A percentile compares a stretch with the other conserved stretches of the same genome.
Conservation (phyloP, 2,329 filamentous ascomycete genomes). For the Amesomyces nigricolor region DNA sequence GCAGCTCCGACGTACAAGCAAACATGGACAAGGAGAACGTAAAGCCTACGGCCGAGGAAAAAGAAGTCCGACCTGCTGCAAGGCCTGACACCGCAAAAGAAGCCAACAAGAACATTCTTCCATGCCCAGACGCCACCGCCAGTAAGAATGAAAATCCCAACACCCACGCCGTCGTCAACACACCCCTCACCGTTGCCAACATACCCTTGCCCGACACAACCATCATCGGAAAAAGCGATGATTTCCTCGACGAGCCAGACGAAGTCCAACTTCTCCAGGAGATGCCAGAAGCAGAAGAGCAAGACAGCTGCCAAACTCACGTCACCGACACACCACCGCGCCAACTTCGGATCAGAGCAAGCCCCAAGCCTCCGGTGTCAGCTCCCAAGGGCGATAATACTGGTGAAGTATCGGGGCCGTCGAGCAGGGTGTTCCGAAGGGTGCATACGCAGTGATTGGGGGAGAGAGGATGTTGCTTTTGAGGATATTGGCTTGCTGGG, state of each 20-base stretch:
- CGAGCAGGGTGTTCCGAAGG: slow-evolving; percentile 2
- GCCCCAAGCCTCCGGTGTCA: neutral
- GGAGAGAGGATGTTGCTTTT: neutral
- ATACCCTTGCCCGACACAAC: neutral
- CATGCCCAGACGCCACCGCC: neutral
- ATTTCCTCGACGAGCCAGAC: neutral
- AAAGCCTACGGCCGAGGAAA: neutral
- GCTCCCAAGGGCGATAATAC: neutral
- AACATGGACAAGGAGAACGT: neutral
- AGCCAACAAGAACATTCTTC: neutral
- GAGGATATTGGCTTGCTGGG: neutral
- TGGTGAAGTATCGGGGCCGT: neutral
- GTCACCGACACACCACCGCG: neutral
- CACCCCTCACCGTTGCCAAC: too few species aligned
- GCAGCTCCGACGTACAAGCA: neutral
- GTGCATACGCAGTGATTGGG: slow-evolving; percentile 2
- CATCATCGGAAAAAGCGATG: neutral
- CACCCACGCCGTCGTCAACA: too few species aligned
- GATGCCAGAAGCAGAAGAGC: neutral
- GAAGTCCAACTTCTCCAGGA: neutral
- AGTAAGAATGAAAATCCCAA: neutral
- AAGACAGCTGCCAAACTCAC: neutral
- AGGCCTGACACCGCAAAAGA: neutral
- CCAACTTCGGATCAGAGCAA: neutral
- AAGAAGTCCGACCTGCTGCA: neutral